Evolutionary conservation across 208 protist genomes (phyloP).

Genomic region (Blechomonas ayalai): DNA sequence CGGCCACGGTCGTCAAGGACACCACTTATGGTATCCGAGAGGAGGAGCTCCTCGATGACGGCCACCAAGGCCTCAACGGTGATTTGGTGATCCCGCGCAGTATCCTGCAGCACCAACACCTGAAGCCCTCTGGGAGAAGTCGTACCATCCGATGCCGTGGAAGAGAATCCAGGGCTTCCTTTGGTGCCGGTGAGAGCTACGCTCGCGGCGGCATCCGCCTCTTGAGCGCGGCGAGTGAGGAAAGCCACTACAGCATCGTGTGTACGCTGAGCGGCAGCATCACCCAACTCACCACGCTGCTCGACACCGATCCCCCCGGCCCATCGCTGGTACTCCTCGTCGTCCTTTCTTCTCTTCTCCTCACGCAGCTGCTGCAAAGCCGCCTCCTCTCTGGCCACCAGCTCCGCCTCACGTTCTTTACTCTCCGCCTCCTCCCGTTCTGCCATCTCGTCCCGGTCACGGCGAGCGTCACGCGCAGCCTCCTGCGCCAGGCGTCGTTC

Average conservation of each 20-base stretch:
- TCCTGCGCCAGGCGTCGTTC: conserved; percentile 32
- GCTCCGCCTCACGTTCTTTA: conserved; percentile 20
- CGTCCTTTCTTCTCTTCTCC: conserved; percentile 39
- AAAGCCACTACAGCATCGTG: conserved; percentile 21
- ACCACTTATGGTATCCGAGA: conserved; percentile 31
- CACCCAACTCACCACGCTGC: conserved; percentile 56
- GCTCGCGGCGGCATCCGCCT: background rate
- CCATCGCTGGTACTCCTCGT: conserved; percentile 68
- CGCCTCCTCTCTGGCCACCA: conserved; percentile 21
- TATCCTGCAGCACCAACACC: conserved; percentile 52
- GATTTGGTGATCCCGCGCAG: conserved; percentile 35
- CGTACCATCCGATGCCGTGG: background rate
- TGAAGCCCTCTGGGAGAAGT: no score
- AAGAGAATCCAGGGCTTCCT: background rate
- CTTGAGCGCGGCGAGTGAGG: conserved; percentile 17
- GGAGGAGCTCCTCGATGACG: conserved; percentile 47
- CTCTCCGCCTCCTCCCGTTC: conserved; percentile 11
- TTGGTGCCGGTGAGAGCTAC: background rate
- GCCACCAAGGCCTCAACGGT: conserved; percentile 49
- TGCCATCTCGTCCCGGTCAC: conserved; percentile 6
- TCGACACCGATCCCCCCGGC: conserved; percentile 51
- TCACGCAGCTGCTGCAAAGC: conserved; percentile 54
- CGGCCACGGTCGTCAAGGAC: conserved; percentile 84
- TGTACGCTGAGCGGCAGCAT: conserved; percentile 27
- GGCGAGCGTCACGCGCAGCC: conserved; percentile 23